These are phyloP conservation scores for Nitzschia sp. DNA, from an alignment of 108 stramenopile genomes.

Conservation along the genomic window DNA sequence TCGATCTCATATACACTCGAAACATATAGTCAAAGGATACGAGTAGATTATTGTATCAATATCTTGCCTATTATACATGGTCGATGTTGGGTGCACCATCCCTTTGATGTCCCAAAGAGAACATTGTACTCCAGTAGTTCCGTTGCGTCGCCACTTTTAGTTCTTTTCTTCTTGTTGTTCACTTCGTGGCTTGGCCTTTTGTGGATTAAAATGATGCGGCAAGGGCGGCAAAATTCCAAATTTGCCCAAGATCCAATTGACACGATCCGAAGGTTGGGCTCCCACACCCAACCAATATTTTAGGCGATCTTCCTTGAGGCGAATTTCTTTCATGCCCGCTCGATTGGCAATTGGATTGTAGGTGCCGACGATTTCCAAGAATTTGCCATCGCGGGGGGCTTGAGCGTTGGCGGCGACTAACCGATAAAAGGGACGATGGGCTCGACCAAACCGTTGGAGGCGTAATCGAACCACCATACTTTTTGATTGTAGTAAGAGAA, in stretches of 20 bases:
- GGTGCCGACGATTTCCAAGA: slow-evolving; percentile 91
- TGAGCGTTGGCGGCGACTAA: slow-evolving; percentile 95
- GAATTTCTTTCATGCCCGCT: slow-evolving; percentile 95
- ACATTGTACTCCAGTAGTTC: too few species aligned
- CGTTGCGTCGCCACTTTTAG: too few species aligned
- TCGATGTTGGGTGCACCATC: too few species aligned
- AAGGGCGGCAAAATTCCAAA: slow-evolving; percentile 89
- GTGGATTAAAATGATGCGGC: slow-evolving; percentile 60
- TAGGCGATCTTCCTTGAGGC: slow-evolving; percentile 91
- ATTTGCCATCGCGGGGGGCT: slow-evolving; percentile 92
- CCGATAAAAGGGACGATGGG: slow-evolving; percentile 94
- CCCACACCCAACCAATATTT: slow-evolving; percentile 96
- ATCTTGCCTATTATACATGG: too few species aligned
- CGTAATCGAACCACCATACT: slow-evolving; percentile 94
- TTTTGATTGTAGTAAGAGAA: neutral
- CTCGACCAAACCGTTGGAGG: slow-evolving; percentile 94
- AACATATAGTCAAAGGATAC: too few species aligned
- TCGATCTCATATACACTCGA: too few species aligned
- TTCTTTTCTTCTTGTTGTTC: slow-evolving; percentile 41
- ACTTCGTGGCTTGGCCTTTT: slow-evolving; percentile 63
- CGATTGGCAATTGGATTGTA: slow-evolving; percentile 95
- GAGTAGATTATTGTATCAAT: too few species aligned
- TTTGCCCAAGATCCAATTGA: slow-evolving; percentile 95
- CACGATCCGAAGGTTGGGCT: slow-evolving; percentile 94
- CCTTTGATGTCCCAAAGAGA: too few species aligned